Conservation (phyloP, 345 rosid genomes). For the Dovyalis caffra region DNA sequence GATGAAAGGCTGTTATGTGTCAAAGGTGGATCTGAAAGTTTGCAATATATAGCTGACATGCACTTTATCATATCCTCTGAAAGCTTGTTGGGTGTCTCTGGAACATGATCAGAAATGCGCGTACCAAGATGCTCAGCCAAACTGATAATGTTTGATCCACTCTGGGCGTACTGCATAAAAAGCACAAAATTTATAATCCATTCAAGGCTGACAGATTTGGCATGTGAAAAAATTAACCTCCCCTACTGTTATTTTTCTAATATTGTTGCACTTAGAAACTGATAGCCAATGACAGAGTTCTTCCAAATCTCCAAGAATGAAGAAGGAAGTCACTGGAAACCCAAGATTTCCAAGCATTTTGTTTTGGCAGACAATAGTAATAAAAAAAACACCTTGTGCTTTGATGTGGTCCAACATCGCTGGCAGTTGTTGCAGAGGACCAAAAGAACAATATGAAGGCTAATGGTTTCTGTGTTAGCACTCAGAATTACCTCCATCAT, state of each 20-base stretch:
- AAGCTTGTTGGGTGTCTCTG: slow-evolving; percentile 83
- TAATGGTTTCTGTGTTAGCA: slow-evolving; percentile 1
- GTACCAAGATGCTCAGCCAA: slow-evolving; percentile 96
- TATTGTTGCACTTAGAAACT: slow-evolving; percentile 3
- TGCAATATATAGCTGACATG: slow-evolving; percentile 86
- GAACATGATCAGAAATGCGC: slow-evolving; percentile 81
- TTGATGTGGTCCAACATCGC: not conserved
- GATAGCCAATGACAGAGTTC: not conserved
- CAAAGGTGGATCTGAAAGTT: slow-evolving; percentile 84
- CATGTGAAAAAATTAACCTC: not conserved
- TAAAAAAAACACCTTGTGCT: slow-evolving; percentile 1
- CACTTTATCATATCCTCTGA: slow-evolving; percentile 96
- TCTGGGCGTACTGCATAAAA: slow-evolving; percentile 66
- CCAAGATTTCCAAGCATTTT: not conserved
- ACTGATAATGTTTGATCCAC: slow-evolving; percentile 68
- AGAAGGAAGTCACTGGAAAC: not conserved
- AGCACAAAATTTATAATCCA: slow-evolving; percentile 12
- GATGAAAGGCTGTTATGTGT: slow-evolving; percentile 62
- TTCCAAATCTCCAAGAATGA: not conserved
- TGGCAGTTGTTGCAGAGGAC: not conserved
- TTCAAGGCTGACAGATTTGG: not conserved
- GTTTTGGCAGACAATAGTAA: not conserved
- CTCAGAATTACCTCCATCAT: slow-evolving; percentile 61
- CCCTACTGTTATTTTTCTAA: not conserved
- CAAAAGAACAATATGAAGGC: not conserved